Evolutionary conservation across 2,329 filamentous ascomycete genomes (phyloP).

Genomic region (Fusarium citri): DNA sequence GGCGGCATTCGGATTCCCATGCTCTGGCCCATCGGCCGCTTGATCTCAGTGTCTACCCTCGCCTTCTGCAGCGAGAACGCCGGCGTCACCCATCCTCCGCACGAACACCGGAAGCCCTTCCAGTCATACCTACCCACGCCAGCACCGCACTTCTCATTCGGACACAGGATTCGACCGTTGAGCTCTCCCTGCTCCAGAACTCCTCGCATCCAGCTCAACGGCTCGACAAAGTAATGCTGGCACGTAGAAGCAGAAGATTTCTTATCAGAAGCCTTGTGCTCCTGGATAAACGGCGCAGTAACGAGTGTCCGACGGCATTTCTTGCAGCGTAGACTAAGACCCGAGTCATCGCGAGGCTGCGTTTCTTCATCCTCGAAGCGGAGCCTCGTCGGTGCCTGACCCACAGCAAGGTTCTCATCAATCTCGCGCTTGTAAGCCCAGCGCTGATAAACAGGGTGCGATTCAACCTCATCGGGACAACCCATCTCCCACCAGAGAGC

Average conservation of each 20-base stretch:
- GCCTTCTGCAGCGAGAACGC: conserved; percentile 88
- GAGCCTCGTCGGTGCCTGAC: conserved; percentile 83
- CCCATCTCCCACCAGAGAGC: conserved; percentile 89
- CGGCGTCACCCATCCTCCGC: conserved; percentile 89
- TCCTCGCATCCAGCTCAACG: conserved; percentile 92
- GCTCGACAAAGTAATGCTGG: conserved; percentile 90
- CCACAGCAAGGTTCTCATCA: conserved; percentile 71
- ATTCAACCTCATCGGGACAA: conserved; percentile 74
- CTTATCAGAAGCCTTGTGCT: conserved; percentile 62
- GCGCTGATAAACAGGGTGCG: conserved; percentile 82
- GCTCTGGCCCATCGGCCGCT: conserved; percentile 43
- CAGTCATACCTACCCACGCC: conserved; percentile 94
- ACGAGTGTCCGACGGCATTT: conserved; percentile 81
- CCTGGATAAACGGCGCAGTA: conserved; percentile 70
- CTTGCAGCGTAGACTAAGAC: conserved; percentile 76
- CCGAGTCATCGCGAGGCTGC: conserved; percentile 50
- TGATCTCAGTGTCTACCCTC: conserved; percentile 71
- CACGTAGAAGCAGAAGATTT: conserved; percentile 59
- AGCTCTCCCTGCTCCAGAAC: conserved; percentile 84
- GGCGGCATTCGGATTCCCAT: conserved; percentile 69
- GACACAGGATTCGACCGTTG: conserved; percentile 87
- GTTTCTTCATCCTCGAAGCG: conserved; percentile 82
- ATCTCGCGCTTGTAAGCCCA: conserved; percentile 69
- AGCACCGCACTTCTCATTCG: conserved; percentile 79
- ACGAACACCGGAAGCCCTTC: conserved; percentile 95